Evolutionary conservation across 441 rosid species (phyloP).

Genomic region (Populus hybrid): DNA sequence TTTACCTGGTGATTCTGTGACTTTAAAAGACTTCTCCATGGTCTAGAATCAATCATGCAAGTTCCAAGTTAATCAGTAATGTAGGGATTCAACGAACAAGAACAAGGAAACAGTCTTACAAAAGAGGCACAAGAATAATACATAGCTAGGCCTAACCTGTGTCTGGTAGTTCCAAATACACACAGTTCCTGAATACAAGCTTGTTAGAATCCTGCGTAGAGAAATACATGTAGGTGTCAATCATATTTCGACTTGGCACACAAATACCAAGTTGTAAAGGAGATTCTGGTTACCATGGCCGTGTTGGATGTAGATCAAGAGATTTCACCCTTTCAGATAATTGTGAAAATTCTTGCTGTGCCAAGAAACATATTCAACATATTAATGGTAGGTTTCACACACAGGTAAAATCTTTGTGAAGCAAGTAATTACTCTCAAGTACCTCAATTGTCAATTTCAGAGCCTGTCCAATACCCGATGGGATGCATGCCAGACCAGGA

Average conservation of each 20-base stretch:
- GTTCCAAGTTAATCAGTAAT: not conserved
- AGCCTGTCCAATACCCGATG: not conserved
- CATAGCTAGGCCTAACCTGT: constrained; percentile 42
- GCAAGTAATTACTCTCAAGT: no score
- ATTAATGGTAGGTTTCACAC: not conserved
- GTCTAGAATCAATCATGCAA: constrained; percentile 28
- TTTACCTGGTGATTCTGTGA: constrained; percentile 60
- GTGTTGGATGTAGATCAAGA: constrained; percentile 82
- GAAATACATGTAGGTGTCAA: not conserved
- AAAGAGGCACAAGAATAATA: not conserved
- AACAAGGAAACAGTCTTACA: not conserved
- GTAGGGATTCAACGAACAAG: not conserved
- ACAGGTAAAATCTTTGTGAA: not conserved
- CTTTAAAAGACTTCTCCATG: constrained; percentile 52
- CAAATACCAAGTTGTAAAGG: not conserved
- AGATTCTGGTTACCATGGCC: constrained; percentile 68
- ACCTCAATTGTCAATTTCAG: constrained; percentile 15
- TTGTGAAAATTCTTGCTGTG: constrained; percentile 74
- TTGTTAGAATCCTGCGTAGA: constrained; percentile 59
- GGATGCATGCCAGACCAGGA: not conserved
- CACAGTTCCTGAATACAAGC: constrained; percentile 76
- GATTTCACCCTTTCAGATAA: constrained; percentile 86
- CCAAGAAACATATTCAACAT: constrained; percentile 21
- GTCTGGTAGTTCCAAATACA: constrained; percentile 81
- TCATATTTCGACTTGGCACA: not conserved